Conservation (phyloP, 2,329 filamentous ascomycete genomes). For the Aureobasidium sp. region DNA sequence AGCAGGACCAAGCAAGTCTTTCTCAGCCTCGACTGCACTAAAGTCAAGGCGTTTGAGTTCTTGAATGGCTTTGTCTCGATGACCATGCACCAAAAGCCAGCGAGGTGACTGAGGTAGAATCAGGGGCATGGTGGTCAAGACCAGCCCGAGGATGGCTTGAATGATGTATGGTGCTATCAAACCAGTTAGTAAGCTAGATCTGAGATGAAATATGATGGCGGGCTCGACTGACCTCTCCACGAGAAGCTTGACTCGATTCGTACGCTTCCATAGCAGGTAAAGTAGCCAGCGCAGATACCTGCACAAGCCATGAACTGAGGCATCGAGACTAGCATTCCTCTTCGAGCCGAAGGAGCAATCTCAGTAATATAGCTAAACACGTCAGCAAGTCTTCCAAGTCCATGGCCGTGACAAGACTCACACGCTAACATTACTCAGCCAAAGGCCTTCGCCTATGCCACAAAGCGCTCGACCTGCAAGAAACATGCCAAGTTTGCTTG, state of each 20-base stretch:
- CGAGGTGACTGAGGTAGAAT: slow-evolving; percentile 50
- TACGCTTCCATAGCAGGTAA: slow-evolving; percentile 52
- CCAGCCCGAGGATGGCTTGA: slow-evolving; percentile 35
- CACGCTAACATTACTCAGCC: slow-evolving; percentile 49
- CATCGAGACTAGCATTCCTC: slow-evolving; percentile 23
- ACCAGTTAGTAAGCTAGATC: slow-evolving; percentile 32
- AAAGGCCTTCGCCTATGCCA: slow-evolving; percentile 55
- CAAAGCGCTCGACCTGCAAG: slow-evolving; percentile 48
- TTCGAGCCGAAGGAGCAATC: slow-evolving; percentile 47
- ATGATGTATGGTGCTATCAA: slow-evolving; percentile 44
- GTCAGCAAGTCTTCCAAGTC: background rate
- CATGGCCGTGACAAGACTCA: slow-evolving; percentile 20
- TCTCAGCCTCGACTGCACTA: slow-evolving; percentile 40
- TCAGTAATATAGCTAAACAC: slow-evolving; percentile 50
- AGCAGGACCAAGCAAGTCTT: slow-evolving; percentile 35
- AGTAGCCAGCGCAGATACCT: slow-evolving; percentile 50
- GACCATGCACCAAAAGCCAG: slow-evolving; percentile 48
- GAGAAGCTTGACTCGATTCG: background rate
- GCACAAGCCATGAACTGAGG: slow-evolving; percentile 30
- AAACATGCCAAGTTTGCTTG: slow-evolving; percentile 45
- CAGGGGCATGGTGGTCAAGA: slow-evolving; percentile 35
- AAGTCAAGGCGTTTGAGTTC: slow-evolving; percentile 35
- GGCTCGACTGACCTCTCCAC: slow-evolving; percentile 1
- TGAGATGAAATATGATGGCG: slow-evolving; percentile 40
- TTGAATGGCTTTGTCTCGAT: slow-evolving; percentile 38